Conservation (phyloP, 2,329 filamentous ascomycete genomes). For the Fusarium abutilonis region DNA sequence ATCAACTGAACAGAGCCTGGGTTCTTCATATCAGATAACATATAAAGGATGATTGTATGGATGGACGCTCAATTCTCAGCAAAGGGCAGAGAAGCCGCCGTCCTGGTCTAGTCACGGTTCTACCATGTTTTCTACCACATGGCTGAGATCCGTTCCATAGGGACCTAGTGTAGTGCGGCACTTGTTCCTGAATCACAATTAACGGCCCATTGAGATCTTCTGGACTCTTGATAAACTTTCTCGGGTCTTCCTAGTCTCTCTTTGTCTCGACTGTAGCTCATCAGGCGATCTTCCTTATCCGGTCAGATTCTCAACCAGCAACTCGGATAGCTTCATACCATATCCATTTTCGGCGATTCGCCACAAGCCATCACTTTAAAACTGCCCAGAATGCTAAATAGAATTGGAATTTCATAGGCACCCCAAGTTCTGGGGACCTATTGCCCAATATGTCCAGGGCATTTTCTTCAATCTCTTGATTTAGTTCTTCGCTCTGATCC, state of each 20-base stretch:
- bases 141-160: not conserved
- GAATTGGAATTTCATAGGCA: not conserved
- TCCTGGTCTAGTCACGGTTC: not conserved
- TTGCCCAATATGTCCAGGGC: constrained; percentile 13
- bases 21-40: too few relatives aligned
- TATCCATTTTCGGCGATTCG: constrained; percentile 25
- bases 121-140: not conserved
- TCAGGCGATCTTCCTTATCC: constrained; percentile 25
- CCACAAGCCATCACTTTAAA: constrained; percentile 14
- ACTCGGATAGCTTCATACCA: constrained; percentile 7
- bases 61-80: too few relatives aligned
- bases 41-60: too few relatives aligned
- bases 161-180: constrained; percentile 1
- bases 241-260: constrained; percentile 13
- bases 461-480: not conserved
- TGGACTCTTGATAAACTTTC: not conserved
- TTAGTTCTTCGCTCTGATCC: not conserved
- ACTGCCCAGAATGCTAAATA: not conserved
- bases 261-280: not conserved
- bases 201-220: constrained; percentile 5
- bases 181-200: constrained; percentile 15
- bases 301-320: constrained; percentile 15
- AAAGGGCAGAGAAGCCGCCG: not conserved
- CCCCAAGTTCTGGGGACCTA: not conserved
- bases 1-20: too few relatives aligned